A percentile compares a stretch with the other conserved stretches of the same genome.
Evolutionary conservation across 371 early-diverging fungal species (phyloP).

Genomic region (Apophysomyces variabilis): DNA sequence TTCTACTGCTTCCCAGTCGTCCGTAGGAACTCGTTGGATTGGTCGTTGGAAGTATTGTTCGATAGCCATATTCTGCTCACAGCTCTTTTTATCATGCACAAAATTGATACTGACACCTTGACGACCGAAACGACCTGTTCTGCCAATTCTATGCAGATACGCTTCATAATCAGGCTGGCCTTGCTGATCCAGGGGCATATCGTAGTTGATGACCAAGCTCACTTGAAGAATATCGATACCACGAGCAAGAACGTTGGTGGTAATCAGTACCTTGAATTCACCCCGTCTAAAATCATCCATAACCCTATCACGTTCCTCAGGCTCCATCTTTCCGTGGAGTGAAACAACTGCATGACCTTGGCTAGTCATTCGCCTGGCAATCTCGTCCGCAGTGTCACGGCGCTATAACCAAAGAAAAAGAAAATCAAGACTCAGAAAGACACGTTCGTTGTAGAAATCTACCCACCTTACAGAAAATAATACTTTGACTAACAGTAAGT

Average conservation of each 20-base stretch:
- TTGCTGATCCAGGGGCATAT: constrained; percentile 78
- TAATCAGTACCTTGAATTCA: constrained; percentile 91
- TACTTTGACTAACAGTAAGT: constrained; percentile 95
- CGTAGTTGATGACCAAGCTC: constrained; percentile 97
- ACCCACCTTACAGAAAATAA: constrained; percentile 91
- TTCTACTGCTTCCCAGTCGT: constrained; percentile 79
- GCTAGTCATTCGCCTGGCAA: constrained; percentile 75
- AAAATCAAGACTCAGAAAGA: neutral
- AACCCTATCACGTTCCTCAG: constrained; percentile 88
- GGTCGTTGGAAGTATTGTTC: constrained; percentile 75
- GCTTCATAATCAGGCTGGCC: constrained; percentile 86
- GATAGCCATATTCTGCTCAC: constrained; percentile 76
- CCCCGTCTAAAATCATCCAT: constrained; percentile 95
- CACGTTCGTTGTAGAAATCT: neutral
- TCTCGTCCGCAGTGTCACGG: constrained; percentile 83
- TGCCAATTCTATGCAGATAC: constrained; percentile 98
- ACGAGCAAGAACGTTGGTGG: constrained; percentile 96
- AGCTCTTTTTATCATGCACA: constrained; percentile 77
- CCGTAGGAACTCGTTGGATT: constrained; percentile 80
- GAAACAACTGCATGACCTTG: constrained; percentile 87
- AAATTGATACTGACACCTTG: constrained; percentile 97
- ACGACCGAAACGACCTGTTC: constrained; percentile 99
- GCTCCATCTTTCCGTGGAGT: constrained; percentile 88
- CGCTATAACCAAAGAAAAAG: constrained; percentile 37
- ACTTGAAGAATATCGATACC: constrained; percentile 98